Evolutionary conservation across 345 rosid genomes (phyloP).

Genomic region (Salix viminalis): DNA sequence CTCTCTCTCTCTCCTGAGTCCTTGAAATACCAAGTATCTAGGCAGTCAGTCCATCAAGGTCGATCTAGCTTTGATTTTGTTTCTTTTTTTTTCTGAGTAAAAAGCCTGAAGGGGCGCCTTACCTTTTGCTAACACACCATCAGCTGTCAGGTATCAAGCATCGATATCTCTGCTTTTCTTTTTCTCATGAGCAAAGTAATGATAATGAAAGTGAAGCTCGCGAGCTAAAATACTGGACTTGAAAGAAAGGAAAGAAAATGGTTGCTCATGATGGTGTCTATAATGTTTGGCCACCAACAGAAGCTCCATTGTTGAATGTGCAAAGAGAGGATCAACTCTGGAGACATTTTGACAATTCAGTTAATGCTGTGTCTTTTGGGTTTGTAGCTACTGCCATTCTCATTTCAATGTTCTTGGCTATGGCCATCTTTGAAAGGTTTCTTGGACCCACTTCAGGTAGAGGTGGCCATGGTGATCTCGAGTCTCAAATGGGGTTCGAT

Average conservation of each 20-base stretch:
- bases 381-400: slow-evolving; percentile 82
- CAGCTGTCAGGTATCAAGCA: not conserved
- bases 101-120: slow-evolving; percentile 24
- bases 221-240: not conserved
- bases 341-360: slow-evolving; percentile 64
- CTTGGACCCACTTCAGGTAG: slow-evolving; percentile 33
- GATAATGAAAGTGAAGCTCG: slow-evolving; percentile 16
- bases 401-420: slow-evolving; percentile 71
- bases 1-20: slow-evolving; percentile 11
- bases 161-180: not conserved
- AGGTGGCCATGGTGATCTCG: slow-evolving; percentile 40
- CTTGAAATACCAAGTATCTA: slow-evolving; percentile 8
- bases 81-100: not conserved
- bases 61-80: slow-evolving; percentile 10
- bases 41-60: slow-evolving; percentile 12
- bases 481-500: slow-evolving; percentile 50
- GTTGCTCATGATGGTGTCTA: slow-evolving; percentile 23
- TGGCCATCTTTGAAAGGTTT: slow-evolving; percentile 83
- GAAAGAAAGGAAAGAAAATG: slow-evolving; percentile 10
- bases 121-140: slow-evolving; percentile 15
- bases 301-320: slow-evolving; percentile 53
- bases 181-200: slow-evolving; percentile 9
- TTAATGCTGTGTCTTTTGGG: slow-evolving; percentile 82
- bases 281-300: slow-evolving; percentile 57
- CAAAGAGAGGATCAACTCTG: slow-evolving; percentile 48